These are phyloP conservation scores for Aspergillus transmontanensis DNA, from an alignment of 2,329 filamentous ascomycete species.

Conservation along the genomic window DNA sequence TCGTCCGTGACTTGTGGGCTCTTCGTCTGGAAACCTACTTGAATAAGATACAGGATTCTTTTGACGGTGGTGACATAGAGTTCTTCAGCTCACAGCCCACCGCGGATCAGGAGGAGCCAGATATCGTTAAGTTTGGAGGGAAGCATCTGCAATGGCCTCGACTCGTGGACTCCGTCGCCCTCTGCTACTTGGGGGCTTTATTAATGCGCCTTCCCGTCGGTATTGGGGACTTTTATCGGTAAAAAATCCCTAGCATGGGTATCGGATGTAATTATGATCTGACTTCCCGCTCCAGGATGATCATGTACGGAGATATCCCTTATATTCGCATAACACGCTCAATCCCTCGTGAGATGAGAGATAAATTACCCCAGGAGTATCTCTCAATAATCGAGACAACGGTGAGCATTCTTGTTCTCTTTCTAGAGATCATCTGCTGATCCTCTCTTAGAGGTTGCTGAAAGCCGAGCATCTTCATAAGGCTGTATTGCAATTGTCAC, in stretches of 20 bases:
- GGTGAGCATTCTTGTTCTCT: conserved; percentile 23
- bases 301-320: conserved; percentile 71
- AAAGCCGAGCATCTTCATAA: conserved; percentile 63
- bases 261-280: background rate
- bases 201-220: conserved; percentile 76
- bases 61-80: conserved; percentile 45
- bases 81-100: conserved; percentile 63
- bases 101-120: conserved; percentile 42
- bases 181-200: conserved; percentile 79
- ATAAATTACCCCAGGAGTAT: conserved; percentile 46
- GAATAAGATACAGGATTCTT: conserved; percentile 44
- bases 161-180: conserved; percentile 71
- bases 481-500: conserved; percentile 62
- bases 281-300: conserved; percentile 24
- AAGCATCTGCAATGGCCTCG: conserved; percentile 57
- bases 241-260: background rate
- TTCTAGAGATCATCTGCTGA: conserved; percentile 3
- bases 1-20: conserved; percentile 84
- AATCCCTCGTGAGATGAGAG: conserved; percentile 48
- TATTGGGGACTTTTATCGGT: conserved; percentile 67
- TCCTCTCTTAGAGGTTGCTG: conserved; percentile 37
- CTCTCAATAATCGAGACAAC: conserved; percentile 43
- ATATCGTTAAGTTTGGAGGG: conserved; percentile 36
- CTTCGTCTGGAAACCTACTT: conserved; percentile 66
- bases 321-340: conserved; percentile 65